Evolutionary conservation across 345 rosid species (phyloP).

Genomic region (Erysimum cheiranthoides): DNA sequence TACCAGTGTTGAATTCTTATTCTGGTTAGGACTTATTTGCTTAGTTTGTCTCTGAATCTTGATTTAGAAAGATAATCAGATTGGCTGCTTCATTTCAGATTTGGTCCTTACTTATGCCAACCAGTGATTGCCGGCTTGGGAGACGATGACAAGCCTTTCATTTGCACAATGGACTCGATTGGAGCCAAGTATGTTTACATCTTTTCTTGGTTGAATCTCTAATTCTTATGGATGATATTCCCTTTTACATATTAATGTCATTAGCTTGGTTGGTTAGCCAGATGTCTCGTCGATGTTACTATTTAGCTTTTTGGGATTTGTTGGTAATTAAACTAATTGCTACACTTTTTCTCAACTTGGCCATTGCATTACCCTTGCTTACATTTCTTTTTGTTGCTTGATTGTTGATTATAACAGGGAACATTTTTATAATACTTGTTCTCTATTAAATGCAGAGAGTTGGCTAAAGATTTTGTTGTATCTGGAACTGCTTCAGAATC

Average conservation of each 20-base stretch:
- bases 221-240: not conserved
- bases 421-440: not conserved
- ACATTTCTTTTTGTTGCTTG: conserved; percentile 15
- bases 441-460: conserved; percentile 61
- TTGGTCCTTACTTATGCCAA: conserved; percentile 97
- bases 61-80: conserved; percentile 18
- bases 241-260: not conserved
- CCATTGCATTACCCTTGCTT: not conserved
- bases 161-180: conserved; percentile 97
- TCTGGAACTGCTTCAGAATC: conserved; percentile 97
- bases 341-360: not conserved
- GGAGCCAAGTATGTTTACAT: conserved; percentile 85
- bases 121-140: conserved; percentile 97
- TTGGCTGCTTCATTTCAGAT: conserved; percentile 53
- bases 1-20: not conserved
- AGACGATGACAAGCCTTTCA: conserved; percentile 92
- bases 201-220: conserved; percentile 25
- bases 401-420: not conserved
- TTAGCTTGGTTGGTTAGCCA: conserved; percentile 15
- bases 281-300: not conserved
- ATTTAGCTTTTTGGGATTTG: not conserved
- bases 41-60: not conserved
- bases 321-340: not conserved
- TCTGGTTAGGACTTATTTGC: conserved; percentile 3
- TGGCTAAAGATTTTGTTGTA: conserved; percentile 95